These are phyloP conservation scores for Trametes coccinea DNA, from an alignment of 768 basidiomycete genomes.

Conservation along the genomic window DNA sequence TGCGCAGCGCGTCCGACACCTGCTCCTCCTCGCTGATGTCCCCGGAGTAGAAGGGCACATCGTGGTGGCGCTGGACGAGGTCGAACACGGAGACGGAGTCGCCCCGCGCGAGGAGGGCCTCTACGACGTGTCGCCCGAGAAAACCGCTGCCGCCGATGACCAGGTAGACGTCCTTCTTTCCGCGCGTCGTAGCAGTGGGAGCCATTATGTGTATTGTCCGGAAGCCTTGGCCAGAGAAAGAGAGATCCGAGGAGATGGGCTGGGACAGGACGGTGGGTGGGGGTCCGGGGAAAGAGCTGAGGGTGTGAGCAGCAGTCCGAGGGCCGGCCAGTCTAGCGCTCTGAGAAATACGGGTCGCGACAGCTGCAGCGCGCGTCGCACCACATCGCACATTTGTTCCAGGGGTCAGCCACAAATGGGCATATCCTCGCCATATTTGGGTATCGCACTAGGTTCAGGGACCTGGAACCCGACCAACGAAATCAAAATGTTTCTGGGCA, in stretches of 20 bases:
- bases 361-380: neutral
- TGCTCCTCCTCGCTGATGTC: constrained; percentile 82
- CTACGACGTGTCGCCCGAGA: constrained; percentile 88
- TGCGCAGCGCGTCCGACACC: constrained; percentile 70
- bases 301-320: neutral
- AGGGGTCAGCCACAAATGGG: neutral
- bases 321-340: neutral
- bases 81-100: constrained; percentile 87
- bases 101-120: constrained; percentile 75
- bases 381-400: constrained; percentile 7
- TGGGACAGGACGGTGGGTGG: neutral
- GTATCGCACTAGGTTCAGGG: neutral
- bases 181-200: no score
- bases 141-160: constrained; percentile 96
- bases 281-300: constrained; percentile 3
- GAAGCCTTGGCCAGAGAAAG: neutral
- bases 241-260: neutral
- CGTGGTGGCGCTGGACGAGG: constrained; percentile 87
- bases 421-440: neutral
- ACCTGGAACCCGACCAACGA: neutral
- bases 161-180: constrained; percentile 63
- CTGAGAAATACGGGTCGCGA: no score
- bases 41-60: constrained; percentile 84
- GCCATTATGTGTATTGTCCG: no score
- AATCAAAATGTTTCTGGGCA: no score